phyloP scores from a whole-genome alignment of 1,284 basidiomycete species.

The Xerocomus nothofagi region DNA sequence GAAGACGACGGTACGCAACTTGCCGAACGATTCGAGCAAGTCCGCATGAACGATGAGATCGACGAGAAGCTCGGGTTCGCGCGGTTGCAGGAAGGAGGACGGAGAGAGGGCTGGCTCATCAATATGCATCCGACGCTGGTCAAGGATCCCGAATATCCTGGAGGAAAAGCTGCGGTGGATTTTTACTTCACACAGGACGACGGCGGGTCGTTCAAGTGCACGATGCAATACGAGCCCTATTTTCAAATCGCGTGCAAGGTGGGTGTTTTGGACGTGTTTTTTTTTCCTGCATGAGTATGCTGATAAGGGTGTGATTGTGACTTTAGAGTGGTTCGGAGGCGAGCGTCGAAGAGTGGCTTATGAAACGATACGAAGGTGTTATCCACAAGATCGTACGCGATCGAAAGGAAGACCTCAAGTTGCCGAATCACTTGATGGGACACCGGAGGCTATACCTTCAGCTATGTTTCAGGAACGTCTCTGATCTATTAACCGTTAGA shows the following conservation, averaged over 20 bases:
- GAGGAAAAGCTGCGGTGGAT: conserved; percentile 89
- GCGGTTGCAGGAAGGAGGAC: conserved; percentile 71
- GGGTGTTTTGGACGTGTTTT: conserved; percentile 21
- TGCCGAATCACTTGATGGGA: conserved; percentile 96
- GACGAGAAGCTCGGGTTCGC: conserved; percentile 93
- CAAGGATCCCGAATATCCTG: conserved; percentile 79
- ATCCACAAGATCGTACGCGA: conserved; percentile 78
- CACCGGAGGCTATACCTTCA: conserved; percentile 87
- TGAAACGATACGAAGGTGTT: conserved; percentile 90
- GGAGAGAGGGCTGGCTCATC: conserved; percentile 89
- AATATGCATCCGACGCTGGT: conserved; percentile 98
- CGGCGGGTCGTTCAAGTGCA: conserved; percentile 95
- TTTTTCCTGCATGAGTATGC: neutral
- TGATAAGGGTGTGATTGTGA: neutral
- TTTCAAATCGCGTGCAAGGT: conserved; percentile 93
- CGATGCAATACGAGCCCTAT: conserved; percentile 92
- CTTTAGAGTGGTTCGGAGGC: conserved; percentile 82
- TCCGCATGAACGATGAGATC: conserved; percentile 77
- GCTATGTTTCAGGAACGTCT: conserved; percentile 90
- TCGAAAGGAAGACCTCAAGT: conserved; percentile 90
- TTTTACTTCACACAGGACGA: conserved; percentile 99
- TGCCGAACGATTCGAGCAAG: conserved; percentile 82
- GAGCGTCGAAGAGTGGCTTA: conserved; percentile 93
- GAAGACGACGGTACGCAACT: conserved; percentile 87
- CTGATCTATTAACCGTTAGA: conserved; percentile 86